Evolutionary conservation across 345 rosid species (phyloP), one percentile per base, ranked within the genome.

Genomic region (Brassica juncea): DNA sequence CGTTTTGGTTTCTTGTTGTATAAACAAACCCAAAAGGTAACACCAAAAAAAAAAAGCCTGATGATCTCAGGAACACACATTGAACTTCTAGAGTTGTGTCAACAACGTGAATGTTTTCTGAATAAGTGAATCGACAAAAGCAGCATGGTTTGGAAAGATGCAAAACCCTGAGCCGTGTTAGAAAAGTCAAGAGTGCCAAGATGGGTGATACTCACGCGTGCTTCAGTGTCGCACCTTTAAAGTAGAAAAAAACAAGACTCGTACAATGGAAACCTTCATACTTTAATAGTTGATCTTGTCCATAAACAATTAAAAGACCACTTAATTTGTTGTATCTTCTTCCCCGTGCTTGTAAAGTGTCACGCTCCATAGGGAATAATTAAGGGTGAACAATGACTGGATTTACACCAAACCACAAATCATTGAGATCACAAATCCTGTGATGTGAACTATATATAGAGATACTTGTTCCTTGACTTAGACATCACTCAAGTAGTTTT

Each of bases 301-400:
- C 30, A 58, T 58, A 23, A 23, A 23, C 25, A 23, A 23, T 23
- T 23, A 23, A 21, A 21, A 21, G 62, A 58, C 30, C 62, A 58
- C 23, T 58, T 58, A 8, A 21, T 21, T 21, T 58, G 28, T 23
- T 58, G 62, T 58, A 58, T 58, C 62, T 21, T 58, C 30, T 58
- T 58, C 62, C 30, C 30, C 62, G 62, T 58, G 62, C 62, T 58
- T 58, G 62, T 58, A 23, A 58, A 16, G 60, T 2, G 60, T 54
- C 60, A 54, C 60, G 6, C 16, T 16, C 25, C 60, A 54, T 54
- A 54, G 9, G 28, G 62, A 21, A 21, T 58, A 23, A 23, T 58
- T 58, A 58, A 58, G 62, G 62, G 62, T 58, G 62, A 58, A 58
- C 30, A 23, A 58, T 58, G 62, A 58, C 62, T 58, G 14, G 30